Evolutionary conservation across 129 eudicot species (phyloP), one percentile per base, ranked within the genome.

Genomic region (Arctium lappa): DNA sequence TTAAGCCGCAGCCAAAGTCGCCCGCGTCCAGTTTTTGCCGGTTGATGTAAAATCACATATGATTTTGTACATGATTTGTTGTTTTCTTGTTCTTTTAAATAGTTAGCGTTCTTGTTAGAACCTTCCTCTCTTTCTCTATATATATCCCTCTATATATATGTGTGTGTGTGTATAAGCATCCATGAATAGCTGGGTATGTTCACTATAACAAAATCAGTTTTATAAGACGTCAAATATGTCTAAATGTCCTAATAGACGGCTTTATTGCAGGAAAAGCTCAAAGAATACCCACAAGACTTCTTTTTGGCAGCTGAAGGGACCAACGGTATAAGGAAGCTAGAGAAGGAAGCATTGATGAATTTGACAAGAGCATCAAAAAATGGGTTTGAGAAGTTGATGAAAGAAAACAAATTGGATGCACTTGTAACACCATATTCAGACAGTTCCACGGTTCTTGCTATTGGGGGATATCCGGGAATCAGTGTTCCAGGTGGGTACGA

Each of bases 381-480:
- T 31, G 98, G 98, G 48, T 90, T 94, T 50, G 92, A 87, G 82
- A 91, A 88, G 77, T 72, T 92, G 90, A 92, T 90, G 97, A 60
- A 38, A 8, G 86, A 89, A 4, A 76, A 91, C 79, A 87, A 89
- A 73, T 71, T 92, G 74, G 97, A 94, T 32, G 98, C 94, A 29
- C 56, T 91, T 79, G 92, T 92, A 38, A 89, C 91, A 7, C 90
- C 90, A 3, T 66, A 82, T 36, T 56, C 82, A 5, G 18, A 69
- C 69, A 85, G 63, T 15, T 79, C 88, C 0, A 8, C 80, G 3
- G 86, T 89, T 29, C 91, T 90, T 39, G 92, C 93, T 0, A 80
- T 90, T 2, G 95, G 98, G 15, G 98, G 97, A 36, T 94, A 81
- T 66, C 97, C 98, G 0, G 98, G 92, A 70, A 91, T 94, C 34